phyloP scores from a whole-genome alignment of 2,329 filamentous ascomycete species.

The Dichotomopilus funicola region DNA sequence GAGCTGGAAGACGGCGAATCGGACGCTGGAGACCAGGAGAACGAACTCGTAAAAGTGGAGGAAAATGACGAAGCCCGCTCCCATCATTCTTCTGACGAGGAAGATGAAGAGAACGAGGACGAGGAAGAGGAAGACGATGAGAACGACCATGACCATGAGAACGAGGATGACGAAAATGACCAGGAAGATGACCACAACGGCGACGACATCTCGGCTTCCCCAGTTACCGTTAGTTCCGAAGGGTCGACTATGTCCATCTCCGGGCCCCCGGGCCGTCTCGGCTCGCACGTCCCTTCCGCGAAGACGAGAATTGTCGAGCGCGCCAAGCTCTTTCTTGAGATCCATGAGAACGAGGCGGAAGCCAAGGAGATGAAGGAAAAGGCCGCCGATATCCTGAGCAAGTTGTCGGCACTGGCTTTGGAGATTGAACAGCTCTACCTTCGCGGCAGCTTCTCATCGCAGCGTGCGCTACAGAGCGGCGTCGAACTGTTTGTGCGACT shows the following conservation, averaged over 20 bases:
- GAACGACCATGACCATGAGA: conserved; percentile 47
- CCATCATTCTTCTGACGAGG: conserved; percentile 48
- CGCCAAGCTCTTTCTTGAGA: conserved; percentile 76
- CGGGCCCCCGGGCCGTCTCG: conserved; percentile 42
- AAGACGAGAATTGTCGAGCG: conserved; percentile 67
- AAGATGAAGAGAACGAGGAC: conserved; percentile 29
- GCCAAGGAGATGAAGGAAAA: conserved; percentile 70
- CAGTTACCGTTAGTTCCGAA: conserved; percentile 50
- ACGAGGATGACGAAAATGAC: conserved; percentile 39
- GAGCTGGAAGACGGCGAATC: conserved; percentile 21
- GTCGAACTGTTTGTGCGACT: conserved; percentile 65
- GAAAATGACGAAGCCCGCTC: conserved; percentile 29
- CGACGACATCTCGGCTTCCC: conserved; percentile 61
- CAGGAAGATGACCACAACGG: conserved; percentile 38
- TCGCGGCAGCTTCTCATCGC: conserved; percentile 39
- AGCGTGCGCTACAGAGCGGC: conserved; percentile 45
- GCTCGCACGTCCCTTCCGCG: conserved; percentile 49
- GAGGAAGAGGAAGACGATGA: conserved; percentile 35
- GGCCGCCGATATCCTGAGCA: conserved; percentile 66
- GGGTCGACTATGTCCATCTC: conserved; percentile 60
- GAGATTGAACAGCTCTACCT: conserved; percentile 69
- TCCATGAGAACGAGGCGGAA: conserved; percentile 69
- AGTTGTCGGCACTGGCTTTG: conserved; percentile 63
- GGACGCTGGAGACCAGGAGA: conserved; percentile 28
- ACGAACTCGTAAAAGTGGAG: conserved; percentile 23